A percentile compares a stretch with the other conserved stretches of the same genome.
These are phyloP conservation scores for Cinnamomum micranthum DNA, from an alignment of 164 flowering plant genomes.

Conservation along the genomic window DNA sequence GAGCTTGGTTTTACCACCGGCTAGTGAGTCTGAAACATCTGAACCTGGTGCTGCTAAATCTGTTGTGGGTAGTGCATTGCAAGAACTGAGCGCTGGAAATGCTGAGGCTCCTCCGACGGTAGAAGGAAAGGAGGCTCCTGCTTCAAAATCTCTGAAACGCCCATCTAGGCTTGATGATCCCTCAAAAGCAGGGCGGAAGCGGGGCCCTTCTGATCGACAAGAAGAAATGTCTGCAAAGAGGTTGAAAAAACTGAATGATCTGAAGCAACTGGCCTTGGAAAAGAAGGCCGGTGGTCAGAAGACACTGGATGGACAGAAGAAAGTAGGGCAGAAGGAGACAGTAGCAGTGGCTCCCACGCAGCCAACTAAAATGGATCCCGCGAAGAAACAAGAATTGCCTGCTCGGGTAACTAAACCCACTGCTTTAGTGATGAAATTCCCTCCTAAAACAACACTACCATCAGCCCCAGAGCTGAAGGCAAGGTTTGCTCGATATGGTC, in stretches of 20 bases:
- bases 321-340: slow-evolving; percentile 16
- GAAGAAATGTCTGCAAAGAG: slow-evolving; percentile 63
- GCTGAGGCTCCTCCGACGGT: slow-evolving; percentile 22
- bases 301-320: slow-evolving; percentile 30
- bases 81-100: slow-evolving; percentile 14
- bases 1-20: slow-evolving; percentile 46
- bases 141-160: slow-evolving; percentile 36
- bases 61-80: slow-evolving; percentile 2
- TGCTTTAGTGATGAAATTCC: slow-evolving; percentile 83
- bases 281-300: slow-evolving; percentile 40
- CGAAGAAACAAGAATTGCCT: slow-evolving; percentile 24
- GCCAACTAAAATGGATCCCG: slow-evolving; percentile 16
- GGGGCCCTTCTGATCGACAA: slow-evolving; percentile 65
- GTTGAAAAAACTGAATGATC: slow-evolving; percentile 51
- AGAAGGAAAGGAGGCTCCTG: slow-evolving; percentile 22
- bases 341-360: slow-evolving; percentile 16
- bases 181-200: slow-evolving; percentile 61
- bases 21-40: slow-evolving; percentile 32
- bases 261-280: slow-evolving; percentile 47
- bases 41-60: slow-evolving; percentile 16
- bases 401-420: slow-evolving; percentile 48
- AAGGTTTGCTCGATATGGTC: slow-evolving; percentile 83
- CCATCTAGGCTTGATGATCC: slow-evolving; percentile 57
- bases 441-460: slow-evolving; percentile 60
- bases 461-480: slow-evolving; percentile 74